Evolutionary conservation across 768 basidiomycete genomes (phyloP), one percentile per base, ranked within the genome.

Genomic region (Tricholoma furcatifolium): DNA sequence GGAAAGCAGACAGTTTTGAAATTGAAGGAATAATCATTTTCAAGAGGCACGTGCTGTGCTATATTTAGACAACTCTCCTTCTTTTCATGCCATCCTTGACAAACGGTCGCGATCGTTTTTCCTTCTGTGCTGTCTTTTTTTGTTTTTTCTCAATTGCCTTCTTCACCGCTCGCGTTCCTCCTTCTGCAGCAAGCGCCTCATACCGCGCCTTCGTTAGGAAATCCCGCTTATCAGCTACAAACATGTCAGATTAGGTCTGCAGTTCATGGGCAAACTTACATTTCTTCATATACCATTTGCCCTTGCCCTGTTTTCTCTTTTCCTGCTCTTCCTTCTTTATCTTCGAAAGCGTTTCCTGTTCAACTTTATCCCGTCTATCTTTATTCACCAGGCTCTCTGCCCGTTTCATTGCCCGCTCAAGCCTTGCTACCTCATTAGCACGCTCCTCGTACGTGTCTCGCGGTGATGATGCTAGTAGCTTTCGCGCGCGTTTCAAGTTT

Each of bases 71-170:
- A 4, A 66, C 39, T 31, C 56, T 61, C 46, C 54, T 57, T 46
- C 63, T 43, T 57, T 60, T 66, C 52, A 44, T 48, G 40, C 54
- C 54, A 36, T 55, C 56, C 23, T 53, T 57, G 15, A 57, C 55
- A 59, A 84, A 87, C 11, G 94, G 94, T 48, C 92, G 74, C 51
- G 80, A 85, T 62, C 82, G 88, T 71, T 95, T 96, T 75, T 96
- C 94, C 68, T 89, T 93, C 68, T 93, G 91, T 46, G 79, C 79
- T 17, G 87, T 73, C 75, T 94, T 96, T 68, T 83, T 91, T 69
- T 90, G 85, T 67, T 85, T 93, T 79, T 90, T 95, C 61, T 91
- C 91, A 24, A 96, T 84, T 5, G 83, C 91, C 69, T 88, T 93
- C 65, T 88, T 91, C 47, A 95, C 89, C 1, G 92, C 91, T 3